These are phyloP conservation scores for Saccharomycopsis schoenii DNA, from an alignment of 805 yeast species.

Conservation along the genomic window DNA sequence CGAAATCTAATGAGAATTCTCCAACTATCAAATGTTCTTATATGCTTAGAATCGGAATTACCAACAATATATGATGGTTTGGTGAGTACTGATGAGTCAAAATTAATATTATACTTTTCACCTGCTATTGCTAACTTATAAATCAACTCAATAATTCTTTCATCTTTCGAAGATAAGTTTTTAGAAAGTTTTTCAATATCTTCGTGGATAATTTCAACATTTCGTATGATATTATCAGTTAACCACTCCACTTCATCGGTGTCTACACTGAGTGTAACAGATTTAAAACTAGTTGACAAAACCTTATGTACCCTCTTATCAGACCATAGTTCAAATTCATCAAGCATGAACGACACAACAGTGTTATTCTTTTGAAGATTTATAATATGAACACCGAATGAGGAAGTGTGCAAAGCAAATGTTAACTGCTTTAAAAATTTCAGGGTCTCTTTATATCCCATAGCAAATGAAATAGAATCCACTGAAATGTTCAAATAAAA, in stretches of 20 bases:
- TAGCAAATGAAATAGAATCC: constrained; percentile 22
- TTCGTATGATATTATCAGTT: constrained; percentile 10
- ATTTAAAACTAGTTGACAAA: constrained; percentile 23
- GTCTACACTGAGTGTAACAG: constrained; percentile 26
- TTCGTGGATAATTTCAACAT: not conserved
- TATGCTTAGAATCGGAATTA: constrained; percentile 52
- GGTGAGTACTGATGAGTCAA: constrained; percentile 85
- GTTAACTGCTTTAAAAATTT: not conserved
- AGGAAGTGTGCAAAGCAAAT: not conserved
- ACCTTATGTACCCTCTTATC: constrained; percentile 19
- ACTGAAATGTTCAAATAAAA: constrained; percentile 11
- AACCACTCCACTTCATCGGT: constrained; percentile 32
- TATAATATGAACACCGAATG: not conserved
- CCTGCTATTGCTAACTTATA: constrained; percentile 39
- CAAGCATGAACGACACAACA: not conserved
- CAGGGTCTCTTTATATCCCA: constrained; percentile 13
- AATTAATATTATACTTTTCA: constrained; percentile 43
- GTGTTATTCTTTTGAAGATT: not conserved
- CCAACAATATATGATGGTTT: constrained; percentile 78
- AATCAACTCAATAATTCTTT: constrained; percentile 28
- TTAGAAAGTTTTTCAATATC: constrained; percentile 29
- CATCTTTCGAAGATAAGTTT: constrained; percentile 16
- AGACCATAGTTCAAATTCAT: constrained; percentile 23
- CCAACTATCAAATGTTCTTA: constrained; percentile 81
- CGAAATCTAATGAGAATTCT: constrained; percentile 69